Conservation (phyloP, 1,139 yeast species). For the Diutina mesorugosa region DNA sequence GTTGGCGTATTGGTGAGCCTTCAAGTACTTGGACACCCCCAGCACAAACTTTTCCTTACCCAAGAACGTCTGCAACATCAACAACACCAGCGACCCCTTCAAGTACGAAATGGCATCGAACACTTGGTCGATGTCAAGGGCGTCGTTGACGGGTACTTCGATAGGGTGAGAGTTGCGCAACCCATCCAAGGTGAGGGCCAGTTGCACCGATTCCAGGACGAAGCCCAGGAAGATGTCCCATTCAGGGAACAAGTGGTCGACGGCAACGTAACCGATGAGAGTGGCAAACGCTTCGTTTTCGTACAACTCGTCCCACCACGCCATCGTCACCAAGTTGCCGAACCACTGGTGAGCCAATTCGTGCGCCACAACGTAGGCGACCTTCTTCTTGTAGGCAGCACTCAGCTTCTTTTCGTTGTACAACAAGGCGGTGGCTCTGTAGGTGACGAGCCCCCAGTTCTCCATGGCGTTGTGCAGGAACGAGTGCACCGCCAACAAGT, state of each 20-base stretch:
- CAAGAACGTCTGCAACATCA: slow-evolving; percentile 16
- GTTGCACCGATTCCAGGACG: slow-evolving; percentile 38
- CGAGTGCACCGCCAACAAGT: slow-evolving; percentile 43
- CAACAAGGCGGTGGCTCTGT: slow-evolving; percentile 40
- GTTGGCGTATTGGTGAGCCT: slow-evolving; percentile 14
- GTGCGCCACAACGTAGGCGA: slow-evolving; percentile 47
- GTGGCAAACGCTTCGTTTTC: slow-evolving; percentile 54
- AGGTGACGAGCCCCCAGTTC: slow-evolving; percentile 45
- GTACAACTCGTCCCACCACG: slow-evolving; percentile 57
- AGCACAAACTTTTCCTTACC: slow-evolving; percentile 14
- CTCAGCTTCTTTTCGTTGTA: slow-evolving; percentile 34
- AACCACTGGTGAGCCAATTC: slow-evolving; percentile 60
- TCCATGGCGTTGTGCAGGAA: slow-evolving; percentile 55
- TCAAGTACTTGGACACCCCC: slow-evolving; percentile 17
- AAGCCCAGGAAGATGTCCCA: slow-evolving; percentile 46
- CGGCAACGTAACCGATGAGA: slow-evolving; percentile 42
- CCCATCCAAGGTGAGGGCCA: slow-evolving; percentile 39
- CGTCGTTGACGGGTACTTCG: slow-evolving; percentile 42
- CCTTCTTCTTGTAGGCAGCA: slow-evolving; percentile 30
- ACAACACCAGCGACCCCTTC: slow-evolving; percentile 16
- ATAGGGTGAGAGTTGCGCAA: slow-evolving; percentile 45
- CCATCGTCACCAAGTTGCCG: slow-evolving; percentile 51
- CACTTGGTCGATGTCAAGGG: slow-evolving; percentile 43
- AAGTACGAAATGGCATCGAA: slow-evolving; percentile 27
- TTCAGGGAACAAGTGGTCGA: slow-evolving; percentile 39